Evolutionary conservation across 805 yeast species (phyloP).

Genomic region (Kodamaea laetipori): DNA sequence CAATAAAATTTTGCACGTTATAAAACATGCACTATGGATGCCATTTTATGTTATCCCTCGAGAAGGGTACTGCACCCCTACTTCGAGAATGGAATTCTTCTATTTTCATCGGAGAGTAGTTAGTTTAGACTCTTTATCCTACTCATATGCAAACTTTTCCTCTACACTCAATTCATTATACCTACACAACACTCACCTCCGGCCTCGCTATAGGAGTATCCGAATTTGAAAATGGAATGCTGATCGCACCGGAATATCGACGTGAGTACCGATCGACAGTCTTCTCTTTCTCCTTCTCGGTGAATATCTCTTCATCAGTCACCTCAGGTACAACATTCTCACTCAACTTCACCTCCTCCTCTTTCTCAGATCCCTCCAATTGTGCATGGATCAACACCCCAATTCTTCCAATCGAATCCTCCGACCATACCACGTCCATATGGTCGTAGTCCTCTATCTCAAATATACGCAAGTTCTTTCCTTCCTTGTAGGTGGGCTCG

Average conservation of each 20-base stretch:
- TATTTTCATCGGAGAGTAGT: too few relatives aligned
- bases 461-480: constrained; percentile 38
- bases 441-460: constrained; percentile 73
- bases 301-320: not conserved
- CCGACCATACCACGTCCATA: constrained; percentile 92
- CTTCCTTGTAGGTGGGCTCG: constrained; percentile 51
- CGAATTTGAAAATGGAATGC: not conserved
- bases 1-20: too few relatives aligned
- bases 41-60: too few relatives aligned
- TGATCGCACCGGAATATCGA: not conserved
- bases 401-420: constrained; percentile 64
- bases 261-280: not conserved
- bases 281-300: not conserved
- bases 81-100: too few relatives aligned
- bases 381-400: constrained; percentile 40
- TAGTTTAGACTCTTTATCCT: too few relatives aligned
- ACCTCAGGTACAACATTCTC: not conserved
- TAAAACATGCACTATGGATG: too few relatives aligned
- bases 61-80: too few relatives aligned
- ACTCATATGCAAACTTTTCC: too few relatives aligned
- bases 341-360: not conserved
- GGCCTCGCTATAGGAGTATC: not conserved
- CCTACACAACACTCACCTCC: not conserved
- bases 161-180: too few relatives aligned
- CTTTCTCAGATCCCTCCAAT: not conserved